Conservation (phyloP, 768 basidiomycete species). For the Calocybe indica region DNA sequence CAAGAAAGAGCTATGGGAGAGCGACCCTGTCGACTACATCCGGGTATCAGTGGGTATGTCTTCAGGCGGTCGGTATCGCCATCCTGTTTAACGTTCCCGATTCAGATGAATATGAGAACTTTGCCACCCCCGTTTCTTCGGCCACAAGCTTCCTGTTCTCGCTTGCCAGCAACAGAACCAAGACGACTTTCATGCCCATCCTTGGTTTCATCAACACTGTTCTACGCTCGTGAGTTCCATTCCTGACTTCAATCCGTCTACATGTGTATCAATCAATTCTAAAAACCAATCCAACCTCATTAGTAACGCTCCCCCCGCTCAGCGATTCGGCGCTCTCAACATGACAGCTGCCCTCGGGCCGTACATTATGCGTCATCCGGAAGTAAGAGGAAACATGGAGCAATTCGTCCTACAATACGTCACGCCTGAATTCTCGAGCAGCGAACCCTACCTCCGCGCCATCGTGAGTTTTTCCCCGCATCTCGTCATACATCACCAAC, state of each 20-base stretch:
- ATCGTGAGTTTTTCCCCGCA: constrained; percentile 47
- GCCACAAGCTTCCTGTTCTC: constrained; percentile 78
- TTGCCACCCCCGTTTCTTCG: constrained; percentile 69
- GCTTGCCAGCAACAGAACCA: constrained; percentile 74
- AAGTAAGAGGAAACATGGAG: constrained; percentile 73
- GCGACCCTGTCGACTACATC: constrained; percentile 82
- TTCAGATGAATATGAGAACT: constrained; percentile 77
- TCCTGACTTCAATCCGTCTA: not conserved
- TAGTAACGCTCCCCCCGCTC: constrained; percentile 43
- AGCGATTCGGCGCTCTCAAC: constrained; percentile 82
- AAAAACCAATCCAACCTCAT: constrained; percentile 6
- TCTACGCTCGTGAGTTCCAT: constrained; percentile 50
- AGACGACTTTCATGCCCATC: constrained; percentile 76
- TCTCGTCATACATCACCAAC: not conserved
- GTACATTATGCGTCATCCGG: constrained; percentile 81
- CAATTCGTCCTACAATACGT: constrained; percentile 71
- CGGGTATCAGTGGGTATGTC: constrained; percentile 64
- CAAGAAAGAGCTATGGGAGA: constrained; percentile 66
- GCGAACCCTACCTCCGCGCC: constrained; percentile 70
- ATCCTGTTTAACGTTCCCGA: not conserved
- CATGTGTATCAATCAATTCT: not conserved
- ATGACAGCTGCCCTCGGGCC: constrained; percentile 73
- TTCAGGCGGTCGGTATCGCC: not conserved
- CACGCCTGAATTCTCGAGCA: constrained; percentile 60
- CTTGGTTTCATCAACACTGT: constrained; percentile 72